Conservation (phyloP, 1,284 basidiomycete species). For the Coniferiporia sulphurascens region DNA sequence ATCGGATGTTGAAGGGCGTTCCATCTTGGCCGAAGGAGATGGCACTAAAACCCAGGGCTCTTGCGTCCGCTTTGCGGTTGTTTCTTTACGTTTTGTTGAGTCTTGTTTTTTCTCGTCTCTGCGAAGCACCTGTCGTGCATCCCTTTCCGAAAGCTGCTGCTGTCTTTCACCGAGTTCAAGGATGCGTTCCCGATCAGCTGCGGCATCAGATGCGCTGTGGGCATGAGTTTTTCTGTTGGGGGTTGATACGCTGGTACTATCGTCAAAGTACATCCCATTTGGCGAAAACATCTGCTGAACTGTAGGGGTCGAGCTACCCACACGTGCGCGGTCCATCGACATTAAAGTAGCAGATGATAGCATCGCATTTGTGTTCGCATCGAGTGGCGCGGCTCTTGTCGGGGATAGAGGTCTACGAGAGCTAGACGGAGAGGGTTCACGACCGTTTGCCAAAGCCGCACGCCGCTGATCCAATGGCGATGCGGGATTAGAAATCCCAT, state of each 20-base stretch:
- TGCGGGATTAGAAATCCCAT: constrained; percentile 23
- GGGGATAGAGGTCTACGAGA: constrained; percentile 18
- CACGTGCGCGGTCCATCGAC: constrained; percentile 1
- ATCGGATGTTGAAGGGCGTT: constrained; percentile 30
- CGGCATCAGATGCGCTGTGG: constrained; percentile 47
- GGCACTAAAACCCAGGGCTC: constrained; percentile 44
- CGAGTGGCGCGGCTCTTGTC: constrained; percentile 5
- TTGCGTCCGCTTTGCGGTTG: constrained; percentile 21
- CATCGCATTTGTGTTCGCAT: background rate
- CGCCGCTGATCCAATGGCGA: constrained; percentile 28
- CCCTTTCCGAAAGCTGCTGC: constrained; percentile 24
- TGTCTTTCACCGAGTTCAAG: constrained; percentile 37
- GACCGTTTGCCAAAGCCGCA: background rate
- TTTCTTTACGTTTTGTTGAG: constrained; percentile 3
- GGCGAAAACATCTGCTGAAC: constrained; percentile 14
- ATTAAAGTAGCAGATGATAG: background rate
- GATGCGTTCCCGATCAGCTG: constrained; percentile 41
- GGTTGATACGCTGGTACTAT: constrained; percentile 31
- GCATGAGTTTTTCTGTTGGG: constrained; percentile 30
- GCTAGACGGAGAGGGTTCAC: constrained; percentile 13
- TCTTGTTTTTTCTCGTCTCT: constrained; percentile 14
- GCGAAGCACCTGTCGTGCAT: constrained; percentile 22
- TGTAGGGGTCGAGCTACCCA: background rate
- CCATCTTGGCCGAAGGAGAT: constrained; percentile 27
- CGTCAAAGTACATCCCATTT: constrained; percentile 31